A percentile compares a stretch with the other conserved stretches of the same genome.
Conservation (phyloP, 2,329 filamentous ascomycete species). For the Cytospora piceicola region DNA sequence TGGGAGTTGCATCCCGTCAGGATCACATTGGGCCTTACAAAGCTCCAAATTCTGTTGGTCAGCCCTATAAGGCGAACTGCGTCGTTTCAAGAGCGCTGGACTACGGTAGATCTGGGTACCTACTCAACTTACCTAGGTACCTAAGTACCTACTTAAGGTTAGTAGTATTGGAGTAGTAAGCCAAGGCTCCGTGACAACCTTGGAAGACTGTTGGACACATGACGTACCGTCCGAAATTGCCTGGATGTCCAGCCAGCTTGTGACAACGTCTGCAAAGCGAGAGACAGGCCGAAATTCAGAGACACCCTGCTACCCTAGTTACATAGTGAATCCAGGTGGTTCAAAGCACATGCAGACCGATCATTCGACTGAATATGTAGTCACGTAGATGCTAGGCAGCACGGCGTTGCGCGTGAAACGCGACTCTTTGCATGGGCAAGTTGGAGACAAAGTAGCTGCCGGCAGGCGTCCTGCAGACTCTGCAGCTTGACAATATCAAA, state of each 20-base stretch:
- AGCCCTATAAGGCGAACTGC: not conserved
- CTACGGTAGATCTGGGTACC: no score
- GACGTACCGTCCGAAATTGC: not conserved
- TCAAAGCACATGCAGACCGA: not conserved
- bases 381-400: not conserved
- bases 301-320: not conserved
- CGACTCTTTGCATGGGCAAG: not conserved
- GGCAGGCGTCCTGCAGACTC: slow-evolving; percentile 5
- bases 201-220: not conserved
- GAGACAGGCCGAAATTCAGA: not conserved
- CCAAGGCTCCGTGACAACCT: not conserved
- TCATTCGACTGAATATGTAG: not conserved
- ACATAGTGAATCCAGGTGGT: not conserved
- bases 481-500: not conserved
- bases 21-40: not conserved
- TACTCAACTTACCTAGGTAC: no score
- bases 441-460: not conserved
- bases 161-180: no score
- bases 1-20: not conserved
- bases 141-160: no score
- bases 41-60: not conserved
- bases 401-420: slow-evolving; percentile 18
- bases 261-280: not conserved
- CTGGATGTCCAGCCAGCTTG: not conserved
- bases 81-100: no score